Base-by-base conservation (phyloP, 1,139 yeast genomes). In the Yarrowia galli region DNA sequence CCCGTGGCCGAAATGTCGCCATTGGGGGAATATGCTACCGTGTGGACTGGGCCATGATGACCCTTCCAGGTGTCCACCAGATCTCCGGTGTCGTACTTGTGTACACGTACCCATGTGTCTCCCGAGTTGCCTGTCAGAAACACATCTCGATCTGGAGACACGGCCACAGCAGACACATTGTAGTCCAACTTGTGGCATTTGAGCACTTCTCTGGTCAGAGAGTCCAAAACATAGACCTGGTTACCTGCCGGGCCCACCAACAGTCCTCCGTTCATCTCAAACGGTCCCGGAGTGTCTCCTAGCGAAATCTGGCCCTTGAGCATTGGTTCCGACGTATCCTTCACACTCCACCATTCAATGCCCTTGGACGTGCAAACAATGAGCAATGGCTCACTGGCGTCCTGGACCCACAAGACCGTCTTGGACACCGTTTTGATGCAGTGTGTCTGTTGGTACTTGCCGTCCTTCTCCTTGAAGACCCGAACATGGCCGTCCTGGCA, bases 1-100 rank as follows among this genome's bases (percentile, higher is more conserved):
- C 92, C 92, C 0, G 91, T 85, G 0, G 89, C 92, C 70, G 83
- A 74, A 20, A 78, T 58, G 28, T 73, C 70, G 1, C 79, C 79
- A 32, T 25, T 43, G 3, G 80, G 81, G 12, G 80, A 77, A 67
- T 73, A 78, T 36, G 75, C 70, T 2, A 77, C 73, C 3, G 79
- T 73, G 69, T 78, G 80, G 13, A 79, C 79, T 0, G 81, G 80
- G 1, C 81, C 81, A 69, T 78, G 81, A 65, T 79, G 81, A 6
- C 78, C 79, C 65, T 75, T 77, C 61, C 68, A 70, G 23, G 74
- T 74, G 61, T 76, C 79, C 28, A 75, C 67, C 25, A 75, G 71
- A 53, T 72, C 71, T 4, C 78, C 78, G 16, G 76, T 70, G 18
- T 69, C 73, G 64, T 72, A 73, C 56, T 76, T 78, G 69, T 79